Evolutionary conservation across 208 protist species (phyloP).

Genomic region (Leishmania tropica): DNA sequence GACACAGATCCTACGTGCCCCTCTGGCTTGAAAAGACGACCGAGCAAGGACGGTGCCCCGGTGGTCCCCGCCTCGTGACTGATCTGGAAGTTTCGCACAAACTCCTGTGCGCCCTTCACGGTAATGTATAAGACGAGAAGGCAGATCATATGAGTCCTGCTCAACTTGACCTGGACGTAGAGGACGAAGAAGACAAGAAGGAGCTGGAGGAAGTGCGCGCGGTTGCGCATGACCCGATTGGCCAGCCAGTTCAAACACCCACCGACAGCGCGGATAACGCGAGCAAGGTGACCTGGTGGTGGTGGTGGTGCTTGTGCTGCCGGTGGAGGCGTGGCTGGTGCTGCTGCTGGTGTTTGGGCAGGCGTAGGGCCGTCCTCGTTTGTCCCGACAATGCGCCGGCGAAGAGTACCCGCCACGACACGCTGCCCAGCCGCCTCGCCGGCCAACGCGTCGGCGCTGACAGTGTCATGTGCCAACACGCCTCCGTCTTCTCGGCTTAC

Average conservation of each 20-base stretch:
- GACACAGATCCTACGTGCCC: constrained; percentile 25
- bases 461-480: not conserved
- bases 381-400: not conserved
- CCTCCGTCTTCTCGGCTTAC: not conserved
- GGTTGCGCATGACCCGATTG: not conserved
- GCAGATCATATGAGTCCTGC: not conserved
- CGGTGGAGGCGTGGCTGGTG: not conserved
- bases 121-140: constrained; percentile 1
- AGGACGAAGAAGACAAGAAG: constrained; percentile 2
- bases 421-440: not conserved
- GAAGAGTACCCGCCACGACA: not conserved
- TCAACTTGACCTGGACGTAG: constrained; percentile 4
- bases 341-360: not conserved
- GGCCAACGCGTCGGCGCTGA: not conserved
- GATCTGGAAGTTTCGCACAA: constrained; percentile 15
- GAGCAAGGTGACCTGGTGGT: not conserved
- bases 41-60: constrained; percentile 15
- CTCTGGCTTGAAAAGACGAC: constrained; percentile 23
- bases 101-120: not conserved
- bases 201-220: constrained; percentile 3
- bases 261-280: not conserved
- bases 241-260: not conserved
- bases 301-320: not conserved
- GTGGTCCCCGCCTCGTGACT: constrained; percentile 17
- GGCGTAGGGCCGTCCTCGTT: not conserved